These are phyloP conservation scores for Microbotryum silenes-acaulis DNA, from an alignment of 1,284 basidiomycete genomes.

Conservation along the genomic window DNA sequence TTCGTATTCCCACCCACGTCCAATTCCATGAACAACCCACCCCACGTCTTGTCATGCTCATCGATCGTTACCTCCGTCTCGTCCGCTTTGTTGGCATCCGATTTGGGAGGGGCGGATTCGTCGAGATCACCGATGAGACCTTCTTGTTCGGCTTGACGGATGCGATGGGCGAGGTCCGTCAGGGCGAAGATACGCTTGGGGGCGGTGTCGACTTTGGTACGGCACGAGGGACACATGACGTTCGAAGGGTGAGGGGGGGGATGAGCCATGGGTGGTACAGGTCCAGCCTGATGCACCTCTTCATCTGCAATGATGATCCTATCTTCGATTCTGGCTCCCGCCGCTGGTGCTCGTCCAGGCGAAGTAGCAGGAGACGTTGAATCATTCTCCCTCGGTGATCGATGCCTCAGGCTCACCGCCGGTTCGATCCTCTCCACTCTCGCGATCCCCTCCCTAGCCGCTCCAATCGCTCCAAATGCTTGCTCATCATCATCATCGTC, in stretches of 20 bases:
- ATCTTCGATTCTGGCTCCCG: background rate
- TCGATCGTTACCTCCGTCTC: background rate
- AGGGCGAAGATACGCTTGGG: background rate
- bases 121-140: background rate
- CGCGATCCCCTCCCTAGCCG: background rate
- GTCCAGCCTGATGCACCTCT: background rate
- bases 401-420: background rate
- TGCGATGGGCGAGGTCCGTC: background rate
- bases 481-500: background rate
- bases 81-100: background rate
- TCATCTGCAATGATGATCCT: background rate
- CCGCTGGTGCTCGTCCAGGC: background rate
- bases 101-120: background rate
- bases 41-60: background rate
- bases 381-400: background rate
- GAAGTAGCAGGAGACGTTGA: background rate
- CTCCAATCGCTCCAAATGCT: no score
- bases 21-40: background rate
- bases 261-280: background rate
- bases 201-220: background rate
- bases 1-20: background rate
- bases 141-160: constrained; percentile 1
- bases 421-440: background rate
- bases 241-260: background rate
- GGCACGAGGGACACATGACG: background rate